phyloP scores from a whole-genome alignment of 2,329 filamentous ascomycete species.

The Scytalidium sp. region DNA sequence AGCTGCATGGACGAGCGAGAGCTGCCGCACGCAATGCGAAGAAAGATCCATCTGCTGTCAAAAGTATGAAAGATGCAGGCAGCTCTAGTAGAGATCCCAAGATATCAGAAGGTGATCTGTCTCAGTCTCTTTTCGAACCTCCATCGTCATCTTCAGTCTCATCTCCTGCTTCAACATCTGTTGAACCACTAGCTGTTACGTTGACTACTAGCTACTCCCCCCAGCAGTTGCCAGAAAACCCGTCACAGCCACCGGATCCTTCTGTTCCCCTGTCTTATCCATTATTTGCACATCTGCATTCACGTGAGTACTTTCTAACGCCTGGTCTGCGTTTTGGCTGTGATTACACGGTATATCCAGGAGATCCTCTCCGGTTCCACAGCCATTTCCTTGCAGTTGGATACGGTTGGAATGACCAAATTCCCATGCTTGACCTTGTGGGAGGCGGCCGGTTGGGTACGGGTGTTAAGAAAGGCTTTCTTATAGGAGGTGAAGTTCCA shows the following conservation, averaged over 20 bases:
- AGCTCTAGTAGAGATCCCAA: conserved; percentile 4
- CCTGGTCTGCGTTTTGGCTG: conserved; percentile 93
- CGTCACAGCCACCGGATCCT: conserved; percentile 27
- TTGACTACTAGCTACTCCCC: conserved; percentile 41
- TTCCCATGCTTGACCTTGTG: conserved; percentile 81
- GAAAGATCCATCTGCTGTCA: conserved; percentile 6
- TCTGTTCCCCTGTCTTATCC: conserved; percentile 58
- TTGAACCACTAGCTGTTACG: conserved; percentile 32
- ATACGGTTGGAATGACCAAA: conserved; percentile 82
- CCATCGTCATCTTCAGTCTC: conserved; percentile 32
- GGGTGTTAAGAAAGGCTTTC: conserved; percentile 91
- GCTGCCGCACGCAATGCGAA: conserved; percentile 12
- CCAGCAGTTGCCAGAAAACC: conserved; percentile 23
- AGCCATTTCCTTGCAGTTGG: conserved; percentile 89
- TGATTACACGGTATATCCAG: conserved; percentile 91
- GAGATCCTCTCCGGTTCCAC: conserved; percentile 91
- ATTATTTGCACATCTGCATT: conserved; percentile 77
- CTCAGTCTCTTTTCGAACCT: conserved; percentile 21
- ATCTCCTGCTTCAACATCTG: conserved; percentile 15
- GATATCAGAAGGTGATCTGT: conserved; percentile 1
- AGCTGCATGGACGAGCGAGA: conserved; percentile 21
- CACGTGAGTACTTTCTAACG: conserved; percentile 78
- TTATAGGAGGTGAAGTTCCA: conserved; percentile 69
- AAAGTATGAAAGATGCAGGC: background rate
- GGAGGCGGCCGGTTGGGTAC: conserved; percentile 86